Evolutionary conservation across 768 basidiomycete species (phyloP).

Genomic region (Asterophora parasitica): DNA sequence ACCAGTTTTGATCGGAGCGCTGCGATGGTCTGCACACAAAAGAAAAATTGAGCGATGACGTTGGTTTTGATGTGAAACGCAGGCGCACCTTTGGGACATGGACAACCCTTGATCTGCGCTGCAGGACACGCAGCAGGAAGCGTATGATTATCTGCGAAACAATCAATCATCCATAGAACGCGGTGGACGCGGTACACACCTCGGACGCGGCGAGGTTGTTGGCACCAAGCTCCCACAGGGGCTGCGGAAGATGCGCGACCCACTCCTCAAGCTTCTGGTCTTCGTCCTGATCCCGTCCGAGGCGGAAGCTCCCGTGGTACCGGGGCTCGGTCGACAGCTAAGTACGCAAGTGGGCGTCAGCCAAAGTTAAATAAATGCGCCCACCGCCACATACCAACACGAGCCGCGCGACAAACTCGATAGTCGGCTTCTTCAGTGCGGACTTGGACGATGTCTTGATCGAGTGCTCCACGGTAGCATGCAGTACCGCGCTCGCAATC

Average conservation of each 20-base stretch:
- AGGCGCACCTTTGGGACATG: conserved; percentile 37
- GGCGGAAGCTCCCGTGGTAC: conserved; percentile 46
- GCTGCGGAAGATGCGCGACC: conserved; percentile 72
- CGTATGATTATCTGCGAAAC: conserved; percentile 46
- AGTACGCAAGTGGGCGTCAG: background rate
- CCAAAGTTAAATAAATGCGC: conserved; percentile 3
- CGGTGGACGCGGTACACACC: conserved; percentile 32
- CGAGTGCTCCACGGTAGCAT: conserved; percentile 64
- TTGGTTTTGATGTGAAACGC: background rate
- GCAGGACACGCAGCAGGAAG: conserved; percentile 57
- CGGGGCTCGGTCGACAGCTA: conserved; percentile 58
- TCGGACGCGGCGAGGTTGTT: conserved; percentile 54
- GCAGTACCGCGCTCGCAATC: conserved; percentile 35
- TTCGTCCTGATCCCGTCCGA: conserved; percentile 24
- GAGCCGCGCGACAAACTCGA: conserved; percentile 73
- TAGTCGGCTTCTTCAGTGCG: conserved; percentile 57
- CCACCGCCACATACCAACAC: conserved; percentile 49
- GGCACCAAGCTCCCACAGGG: conserved; percentile 78
- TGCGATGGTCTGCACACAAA: conserved; percentile 36
- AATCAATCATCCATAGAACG: conserved; percentile 8
- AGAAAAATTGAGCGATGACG: conserved; percentile 8
- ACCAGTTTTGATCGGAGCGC: conserved; percentile 55
- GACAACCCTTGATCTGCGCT: conserved; percentile 46
- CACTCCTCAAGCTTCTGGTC: conserved; percentile 49
- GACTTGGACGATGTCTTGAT: conserved; percentile 54